Percentiles rank a stretch among this genome's conserved stretches.
Conservation (phyloP, 2,329 filamentous ascomycete species). For the Mariannaea elegans region DNA sequence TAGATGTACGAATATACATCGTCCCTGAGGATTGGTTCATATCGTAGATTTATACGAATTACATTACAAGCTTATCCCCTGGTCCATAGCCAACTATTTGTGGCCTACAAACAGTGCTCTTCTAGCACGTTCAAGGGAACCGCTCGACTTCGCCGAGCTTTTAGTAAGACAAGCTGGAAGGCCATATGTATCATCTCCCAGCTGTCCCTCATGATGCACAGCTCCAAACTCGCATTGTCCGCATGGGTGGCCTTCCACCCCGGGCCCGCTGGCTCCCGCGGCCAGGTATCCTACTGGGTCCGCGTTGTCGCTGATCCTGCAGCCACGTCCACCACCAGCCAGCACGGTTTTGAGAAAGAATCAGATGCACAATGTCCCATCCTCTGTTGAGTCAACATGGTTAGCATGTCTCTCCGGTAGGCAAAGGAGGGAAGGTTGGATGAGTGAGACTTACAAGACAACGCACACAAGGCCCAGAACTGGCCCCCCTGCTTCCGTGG, state of each 20-base stretch:
- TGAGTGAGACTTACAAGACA: slow-evolving; percentile 40
- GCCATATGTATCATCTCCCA: too few species aligned
- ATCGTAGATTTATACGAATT: slow-evolving; percentile 12
- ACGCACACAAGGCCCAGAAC: slow-evolving; percentile 50
- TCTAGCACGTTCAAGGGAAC: not conserved
- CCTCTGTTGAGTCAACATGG: slow-evolving; percentile 21
- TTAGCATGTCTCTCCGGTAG: not conserved
- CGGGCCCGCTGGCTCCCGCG: slow-evolving; percentile 6
- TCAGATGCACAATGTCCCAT: slow-evolving; percentile 35
- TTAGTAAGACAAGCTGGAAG: too few species aligned
- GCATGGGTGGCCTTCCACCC: slow-evolving; percentile 11
- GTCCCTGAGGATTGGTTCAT: slow-evolving; percentile 4
- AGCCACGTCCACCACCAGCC: slow-evolving; percentile 34
- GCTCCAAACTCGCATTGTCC: slow-evolving; percentile 32
- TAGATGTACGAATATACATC: not conserved
- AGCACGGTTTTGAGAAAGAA: slow-evolving; percentile 31
- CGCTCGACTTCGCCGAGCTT: too few species aligned
- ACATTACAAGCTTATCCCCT: slow-evolving; percentile 15
- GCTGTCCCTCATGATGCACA: slow-evolving; percentile 32
- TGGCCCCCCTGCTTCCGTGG: slow-evolving; percentile 41
- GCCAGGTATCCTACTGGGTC: slow-evolving; percentile 18
- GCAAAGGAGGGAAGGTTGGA: too few species aligned
- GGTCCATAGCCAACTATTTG: not conserved
- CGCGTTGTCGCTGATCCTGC: slow-evolving; percentile 33
- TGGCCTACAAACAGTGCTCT: not conserved